These are phyloP conservation scores for Cryptosporidium sp. DNA, from an alignment of 169 alveolate species.

Conservation along the genomic window DNA sequence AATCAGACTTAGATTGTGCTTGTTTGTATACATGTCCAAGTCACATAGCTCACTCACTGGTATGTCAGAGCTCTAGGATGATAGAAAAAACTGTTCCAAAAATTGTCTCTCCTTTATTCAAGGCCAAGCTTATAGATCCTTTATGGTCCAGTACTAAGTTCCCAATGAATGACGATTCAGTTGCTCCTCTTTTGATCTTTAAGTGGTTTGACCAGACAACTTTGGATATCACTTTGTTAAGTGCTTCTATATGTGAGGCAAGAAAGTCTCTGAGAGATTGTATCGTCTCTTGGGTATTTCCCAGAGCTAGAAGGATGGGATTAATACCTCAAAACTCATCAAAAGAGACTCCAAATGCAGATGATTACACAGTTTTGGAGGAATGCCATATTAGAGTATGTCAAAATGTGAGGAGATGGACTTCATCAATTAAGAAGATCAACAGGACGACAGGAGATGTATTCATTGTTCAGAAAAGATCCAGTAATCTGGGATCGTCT, in stretches of 20 bases:
- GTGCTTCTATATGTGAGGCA: constrained; percentile 87
- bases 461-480: constrained; percentile 80
- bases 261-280: constrained; percentile 85
- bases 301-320: constrained; percentile 82
- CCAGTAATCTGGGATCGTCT: neutral
- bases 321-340: neutral
- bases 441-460: constrained; percentile 87
- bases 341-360: constrained; percentile 77
- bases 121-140: constrained; percentile 42
- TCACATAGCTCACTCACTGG: constrained; percentile 19
- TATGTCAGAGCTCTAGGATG: constrained; percentile 13
- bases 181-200: constrained; percentile 84
- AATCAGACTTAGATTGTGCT: neutral
- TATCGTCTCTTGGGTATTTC: constrained; percentile 85
- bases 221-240: constrained; percentile 82
- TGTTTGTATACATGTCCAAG: constrained; percentile 59
- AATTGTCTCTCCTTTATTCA: constrained; percentile 20
- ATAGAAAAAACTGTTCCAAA: constrained; percentile 14
- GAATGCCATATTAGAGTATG: constrained; percentile 85
- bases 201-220: constrained; percentile 85
- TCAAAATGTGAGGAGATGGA: constrained; percentile 87
- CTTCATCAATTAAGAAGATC: constrained; percentile 85
- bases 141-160: constrained; percentile 74
- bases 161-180: constrained; percentile 83
- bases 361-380: constrained; percentile 81